These are phyloP conservation scores for Cladosporium austrohemisphaericum DNA, from an alignment of 2,329 filamentous ascomycete genomes.

Conservation along the genomic window DNA sequence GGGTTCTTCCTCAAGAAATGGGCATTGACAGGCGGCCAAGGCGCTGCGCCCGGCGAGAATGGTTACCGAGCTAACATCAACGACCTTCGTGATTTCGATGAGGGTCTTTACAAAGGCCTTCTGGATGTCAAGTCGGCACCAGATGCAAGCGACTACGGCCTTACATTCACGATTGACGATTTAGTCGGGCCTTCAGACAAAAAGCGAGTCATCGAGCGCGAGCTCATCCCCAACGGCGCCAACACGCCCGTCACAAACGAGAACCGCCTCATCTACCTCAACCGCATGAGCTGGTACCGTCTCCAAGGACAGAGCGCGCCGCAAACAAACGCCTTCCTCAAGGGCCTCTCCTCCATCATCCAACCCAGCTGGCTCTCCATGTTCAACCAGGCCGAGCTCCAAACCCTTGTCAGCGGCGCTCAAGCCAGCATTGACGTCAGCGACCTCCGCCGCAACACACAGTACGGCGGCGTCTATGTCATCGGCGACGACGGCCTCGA, in stretches of 20 bases:
- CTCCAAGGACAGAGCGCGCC: constrained; percentile 72
- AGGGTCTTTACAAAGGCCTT: constrained; percentile 84
- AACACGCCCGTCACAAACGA: constrained; percentile 80
- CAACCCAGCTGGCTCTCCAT: constrained; percentile 91
- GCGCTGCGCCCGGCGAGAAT: constrained; percentile 61
- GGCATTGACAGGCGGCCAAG: constrained; percentile 68
- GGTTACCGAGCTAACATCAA: constrained; percentile 90
- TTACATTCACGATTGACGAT: constrained; percentile 89
- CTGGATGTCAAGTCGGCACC: constrained; percentile 76
- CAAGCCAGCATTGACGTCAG: constrained; percentile 75
- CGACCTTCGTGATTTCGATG: constrained; percentile 87
- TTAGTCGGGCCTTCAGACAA: constrained; percentile 43
- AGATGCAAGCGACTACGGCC: constrained; percentile 70
- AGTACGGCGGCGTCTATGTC: constrained; percentile 81
- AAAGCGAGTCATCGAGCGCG: constrained; percentile 63
- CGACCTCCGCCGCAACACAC: constrained; percentile 78
- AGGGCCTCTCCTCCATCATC: constrained; percentile 81
- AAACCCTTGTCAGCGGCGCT: constrained; percentile 88
- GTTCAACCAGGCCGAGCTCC: constrained; percentile 96
- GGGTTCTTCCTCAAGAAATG: constrained; percentile 96
- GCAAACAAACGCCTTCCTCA: constrained; percentile 86
- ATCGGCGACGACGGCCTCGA: constrained; percentile 86
- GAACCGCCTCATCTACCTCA: constrained; percentile 91
- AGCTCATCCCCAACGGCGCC: constrained; percentile 73
- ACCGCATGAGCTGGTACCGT: constrained; percentile 81